Evolutionary conservation across 345 rosid species (phyloP).

Genomic region (Orychophragmus violaceus): DNA sequence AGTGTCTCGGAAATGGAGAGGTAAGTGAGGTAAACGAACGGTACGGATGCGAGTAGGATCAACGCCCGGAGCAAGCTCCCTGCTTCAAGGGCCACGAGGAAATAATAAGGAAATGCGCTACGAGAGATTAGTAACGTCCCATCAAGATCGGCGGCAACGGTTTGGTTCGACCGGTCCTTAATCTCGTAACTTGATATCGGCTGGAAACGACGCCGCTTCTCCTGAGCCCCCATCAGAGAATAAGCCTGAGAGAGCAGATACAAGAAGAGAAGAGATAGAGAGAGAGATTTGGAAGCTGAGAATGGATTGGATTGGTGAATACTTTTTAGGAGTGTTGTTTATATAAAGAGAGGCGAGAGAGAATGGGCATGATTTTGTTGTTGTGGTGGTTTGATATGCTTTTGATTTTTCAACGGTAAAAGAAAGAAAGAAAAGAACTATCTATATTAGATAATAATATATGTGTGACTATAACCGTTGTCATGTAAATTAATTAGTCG

Average conservation of each 20-base stretch:
- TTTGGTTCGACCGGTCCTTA: constrained; percentile 62
- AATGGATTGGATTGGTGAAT: constrained; percentile 18
- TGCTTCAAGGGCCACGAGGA: constrained; percentile 86
- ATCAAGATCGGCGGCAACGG: constrained; percentile 73
- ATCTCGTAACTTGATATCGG: constrained; percentile 44
- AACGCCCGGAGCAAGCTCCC: constrained; percentile 69
- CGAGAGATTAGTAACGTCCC: constrained; percentile 80
- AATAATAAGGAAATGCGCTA: constrained; percentile 78
- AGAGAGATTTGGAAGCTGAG: constrained; percentile 27
- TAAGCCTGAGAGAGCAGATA: constrained; percentile 12
- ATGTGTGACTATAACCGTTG: constrained; percentile 17
- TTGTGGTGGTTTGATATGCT: constrained; percentile 28
- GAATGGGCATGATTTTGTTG: constrained; percentile 26
- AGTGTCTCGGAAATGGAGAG: constrained; percentile 56
- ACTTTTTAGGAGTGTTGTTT: constrained; percentile 17
- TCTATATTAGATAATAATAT: constrained; percentile 6
- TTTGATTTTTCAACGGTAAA: constrained; percentile 18
- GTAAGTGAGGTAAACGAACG: constrained; percentile 63
- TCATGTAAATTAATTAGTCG: constrained; percentile 8
- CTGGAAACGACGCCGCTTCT: constrained; percentile 39
- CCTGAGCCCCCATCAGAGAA: constrained; percentile 44
- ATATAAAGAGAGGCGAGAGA: constrained; percentile 24
- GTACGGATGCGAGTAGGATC: constrained; percentile 54
- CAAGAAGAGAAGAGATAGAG: neutral
- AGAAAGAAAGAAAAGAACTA: neutral